Percentiles rank a stretch among this genome's conserved stretches.
These are phyloP conservation scores for Trametes meyenii DNA, from an alignment of 768 basidiomycete species.

Conservation along the genomic window DNA sequence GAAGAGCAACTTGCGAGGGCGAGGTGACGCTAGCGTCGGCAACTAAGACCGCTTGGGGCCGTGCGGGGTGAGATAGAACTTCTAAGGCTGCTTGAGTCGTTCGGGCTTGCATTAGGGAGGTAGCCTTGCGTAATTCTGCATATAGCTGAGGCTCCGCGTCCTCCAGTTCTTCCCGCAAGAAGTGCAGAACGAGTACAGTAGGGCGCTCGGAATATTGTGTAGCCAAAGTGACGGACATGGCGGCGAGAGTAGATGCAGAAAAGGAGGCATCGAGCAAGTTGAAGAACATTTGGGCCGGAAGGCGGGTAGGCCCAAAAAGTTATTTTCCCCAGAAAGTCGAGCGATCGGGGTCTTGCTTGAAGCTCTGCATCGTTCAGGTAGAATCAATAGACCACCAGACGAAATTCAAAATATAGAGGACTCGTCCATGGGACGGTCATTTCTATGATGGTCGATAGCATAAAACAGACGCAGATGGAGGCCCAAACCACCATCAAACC, in stretches of 20 bases:
- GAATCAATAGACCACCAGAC: too few relatives aligned
- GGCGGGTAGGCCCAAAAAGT: too few relatives aligned
- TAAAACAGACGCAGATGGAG: too few relatives aligned
- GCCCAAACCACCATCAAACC: too few relatives aligned
- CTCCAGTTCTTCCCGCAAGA: neutral
- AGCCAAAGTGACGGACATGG: neutral
- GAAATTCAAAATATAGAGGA: too few relatives aligned
- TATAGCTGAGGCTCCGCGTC: neutral
- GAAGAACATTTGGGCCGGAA: too few relatives aligned
- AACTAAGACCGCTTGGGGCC: neutral
- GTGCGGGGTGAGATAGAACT: neutral
- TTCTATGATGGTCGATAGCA: too few relatives aligned
- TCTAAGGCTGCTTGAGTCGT: neutral
- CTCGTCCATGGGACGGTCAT: too few relatives aligned
- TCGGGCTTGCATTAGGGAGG: neutral
- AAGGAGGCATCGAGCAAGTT: neutral
- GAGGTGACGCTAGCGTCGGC: neutral
- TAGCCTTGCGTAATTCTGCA: neutral
- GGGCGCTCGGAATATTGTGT: neutral
- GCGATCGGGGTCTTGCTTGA: too few relatives aligned
- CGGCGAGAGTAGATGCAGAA: neutral
- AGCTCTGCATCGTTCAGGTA: too few relatives aligned
- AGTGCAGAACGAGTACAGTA: neutral
- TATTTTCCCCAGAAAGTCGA: too few relatives aligned
- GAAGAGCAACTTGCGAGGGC: neutral